Evolutionary conservation across 495 filamentous ascomycete species (phyloP).

Genomic region (Aspergillus hancockii): DNA sequence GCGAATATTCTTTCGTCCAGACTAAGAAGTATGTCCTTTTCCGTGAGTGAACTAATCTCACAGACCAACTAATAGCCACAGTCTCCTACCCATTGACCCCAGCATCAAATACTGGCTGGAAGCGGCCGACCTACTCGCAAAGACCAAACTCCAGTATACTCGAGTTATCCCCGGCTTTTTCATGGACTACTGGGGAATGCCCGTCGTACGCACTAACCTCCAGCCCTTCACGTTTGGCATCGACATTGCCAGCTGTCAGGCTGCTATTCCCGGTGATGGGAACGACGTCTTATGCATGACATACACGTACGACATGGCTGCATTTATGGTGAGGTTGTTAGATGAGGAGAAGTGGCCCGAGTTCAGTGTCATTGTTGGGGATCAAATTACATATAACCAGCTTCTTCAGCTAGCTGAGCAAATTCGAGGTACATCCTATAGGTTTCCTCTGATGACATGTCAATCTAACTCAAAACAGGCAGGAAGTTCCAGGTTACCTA

Average conservation of each 20-base stretch:
- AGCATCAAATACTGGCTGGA: conserved; percentile 38
- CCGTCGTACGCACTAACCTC: conserved; percentile 42
- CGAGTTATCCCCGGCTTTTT: conserved; percentile 52
- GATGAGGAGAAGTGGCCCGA: conserved; percentile 49
- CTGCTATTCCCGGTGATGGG: conserved; percentile 55
- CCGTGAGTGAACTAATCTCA: background rate
- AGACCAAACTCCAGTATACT: conserved; percentile 46
- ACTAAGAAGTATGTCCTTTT: conserved; percentile 30
- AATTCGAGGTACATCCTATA: conserved; percentile 38
- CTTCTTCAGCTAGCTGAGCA: conserved; percentile 46
- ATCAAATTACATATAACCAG: conserved; percentile 51
- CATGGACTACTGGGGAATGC: conserved; percentile 58
- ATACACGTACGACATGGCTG: conserved; percentile 53
- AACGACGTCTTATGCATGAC: conserved; percentile 51
- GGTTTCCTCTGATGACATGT: background rate
- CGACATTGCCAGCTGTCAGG: conserved; percentile 45
- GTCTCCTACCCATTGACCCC: conserved; percentile 35
- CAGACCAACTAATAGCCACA: conserved; percentile 8
- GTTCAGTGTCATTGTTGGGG: conserved; percentile 44
- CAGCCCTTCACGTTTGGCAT: conserved; percentile 43
- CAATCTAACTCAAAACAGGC: conserved; percentile 28
- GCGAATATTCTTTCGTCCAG: conserved; percentile 48
- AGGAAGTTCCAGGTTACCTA: conserved; percentile 51
- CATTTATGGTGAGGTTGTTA: conserved; percentile 47
- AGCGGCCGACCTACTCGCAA: conserved; percentile 31